phyloP scores from a whole-genome alignment of 139 green algal genomes.

The Tetraselmis striata region DNA sequence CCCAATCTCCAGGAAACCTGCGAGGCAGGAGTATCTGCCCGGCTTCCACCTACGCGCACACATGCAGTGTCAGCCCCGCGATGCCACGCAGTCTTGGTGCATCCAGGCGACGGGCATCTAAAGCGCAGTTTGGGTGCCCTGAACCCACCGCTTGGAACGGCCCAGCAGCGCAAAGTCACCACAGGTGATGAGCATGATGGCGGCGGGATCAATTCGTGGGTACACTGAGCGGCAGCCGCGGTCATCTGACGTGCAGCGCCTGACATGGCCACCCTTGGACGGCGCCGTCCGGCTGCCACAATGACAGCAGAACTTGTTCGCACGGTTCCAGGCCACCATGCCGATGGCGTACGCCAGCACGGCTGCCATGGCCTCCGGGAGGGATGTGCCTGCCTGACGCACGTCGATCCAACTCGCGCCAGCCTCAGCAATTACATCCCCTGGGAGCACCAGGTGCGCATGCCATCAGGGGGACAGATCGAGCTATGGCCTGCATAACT shows the following conservation, averaged over 20 bases:
- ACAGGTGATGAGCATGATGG: slow-evolving; percentile 58
- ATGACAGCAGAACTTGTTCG: slow-evolving; percentile 22
- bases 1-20: slow-evolving; percentile 72
- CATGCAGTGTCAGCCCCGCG: not conserved
- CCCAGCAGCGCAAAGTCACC: slow-evolving; percentile 64
- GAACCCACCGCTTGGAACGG: slow-evolving; percentile 19
- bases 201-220: slow-evolving; percentile 67
- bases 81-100: too few relatives aligned
- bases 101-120: too few relatives aligned
- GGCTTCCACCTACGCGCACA: not conserved
- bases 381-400: slow-evolving; percentile 27
- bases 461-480: not conserved
- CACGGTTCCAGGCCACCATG: slow-evolving; percentile 37
- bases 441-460: not conserved
- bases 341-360: slow-evolving; percentile 42
- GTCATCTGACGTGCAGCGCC: not conserved
- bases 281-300: slow-evolving; percentile 19
- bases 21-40: slow-evolving; percentile 50
- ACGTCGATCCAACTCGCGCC: slow-evolving; percentile 26
- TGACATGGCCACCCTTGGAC: slow-evolving; percentile 7
- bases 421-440: not conserved
- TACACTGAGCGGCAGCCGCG: slow-evolving; percentile 28
- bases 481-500: too few relatives aligned
- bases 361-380: slow-evolving; percentile 40
- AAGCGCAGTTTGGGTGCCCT: too few relatives aligned